Evolutionary conservation across 306 rosid genomes (phyloP), one percentile per base, ranked within the genome.

Genomic region (Arachis hypogaea): DNA sequence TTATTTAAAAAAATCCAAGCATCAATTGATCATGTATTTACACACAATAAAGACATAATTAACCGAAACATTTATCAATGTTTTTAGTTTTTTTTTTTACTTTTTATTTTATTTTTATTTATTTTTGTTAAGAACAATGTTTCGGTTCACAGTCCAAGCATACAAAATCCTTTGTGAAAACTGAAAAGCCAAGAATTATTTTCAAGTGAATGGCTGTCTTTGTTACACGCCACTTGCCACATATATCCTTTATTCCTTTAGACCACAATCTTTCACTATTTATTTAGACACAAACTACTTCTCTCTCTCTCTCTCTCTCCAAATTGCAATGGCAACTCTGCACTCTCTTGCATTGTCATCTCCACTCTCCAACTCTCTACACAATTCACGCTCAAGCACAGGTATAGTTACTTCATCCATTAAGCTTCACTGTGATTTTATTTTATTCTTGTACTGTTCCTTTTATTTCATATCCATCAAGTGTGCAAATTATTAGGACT

Each of bases 311-410:
- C 65, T 75, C 69, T 55, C 29, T 41, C 18, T 5, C 42, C 4
- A 7, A 8, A 46, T 6, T 3, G 79, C 84, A 79, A 95, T 92
- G 99, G 93, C 98, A 57, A 60, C 96, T 75, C 72, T 95, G 68
- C 93, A 87, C 55, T 86, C 88, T 83, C 90, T 92, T 58, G 90
- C 89, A n/a, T 76, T 86, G 51, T 83, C 91, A 43, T 86, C 91
- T 80, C 87, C 89, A 0, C 71, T 85, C 79, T 85, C 87, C 66
- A 85, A 82, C 63, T 78, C 84, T 63, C 83, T 84, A 50, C 96
- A 77, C 59, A 90, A 83, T 62, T 77, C 96, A 56, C 84, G 87
- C 33, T 83, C 86, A 59, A 73, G 36, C 77, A 74, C 83, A 61
- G 95, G 93, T 90, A 84, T 77, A 14, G 38, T 4, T 33, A 33